A percentile compares a stretch with the other conserved stretches of the same genome.
Conservation (phyloP, 148 eudicot species). For the Silene uniflora region DNA sequence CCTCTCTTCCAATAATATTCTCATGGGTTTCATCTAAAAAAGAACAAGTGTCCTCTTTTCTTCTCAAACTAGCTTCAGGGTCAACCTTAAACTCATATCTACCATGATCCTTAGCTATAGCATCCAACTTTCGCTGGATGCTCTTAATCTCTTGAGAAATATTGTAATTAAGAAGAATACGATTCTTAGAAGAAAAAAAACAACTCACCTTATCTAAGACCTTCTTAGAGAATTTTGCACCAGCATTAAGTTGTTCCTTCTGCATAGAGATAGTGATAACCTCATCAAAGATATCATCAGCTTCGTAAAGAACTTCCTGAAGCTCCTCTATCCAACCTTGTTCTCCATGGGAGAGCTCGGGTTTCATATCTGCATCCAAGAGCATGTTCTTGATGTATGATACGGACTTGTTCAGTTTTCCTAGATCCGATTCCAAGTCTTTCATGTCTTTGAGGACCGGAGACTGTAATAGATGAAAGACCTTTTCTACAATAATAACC, state of each 20-base stretch:
- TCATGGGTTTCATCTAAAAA: background rate
- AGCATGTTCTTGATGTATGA: no score
- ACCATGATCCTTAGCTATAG: background rate
- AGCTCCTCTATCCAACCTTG: no score
- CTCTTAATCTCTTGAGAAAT: slow-evolving; percentile 2
- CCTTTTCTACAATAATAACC: background rate
- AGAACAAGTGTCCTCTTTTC: background rate
- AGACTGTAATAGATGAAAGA: background rate
- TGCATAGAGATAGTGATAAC: no score
- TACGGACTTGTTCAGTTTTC: no score
- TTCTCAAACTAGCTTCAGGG: background rate
- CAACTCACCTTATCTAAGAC: slow-evolving; percentile 5
- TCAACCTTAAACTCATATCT: slow-evolving; percentile 9
- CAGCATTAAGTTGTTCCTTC: background rate
- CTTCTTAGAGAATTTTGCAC: background rate
- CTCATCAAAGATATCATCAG: no score
- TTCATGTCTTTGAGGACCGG: background rate
- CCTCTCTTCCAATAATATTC: no score
- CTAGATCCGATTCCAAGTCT: background rate
- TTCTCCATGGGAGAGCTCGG: no score
- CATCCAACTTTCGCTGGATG: no score
- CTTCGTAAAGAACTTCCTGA: no score
- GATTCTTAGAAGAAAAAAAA: no score
- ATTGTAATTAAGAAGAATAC: background rate
- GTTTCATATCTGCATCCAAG: no score